phyloP scores from a whole-genome alignment of 2,329 filamentous ascomycete species.

The Diplodia scrobiculata region DNA sequence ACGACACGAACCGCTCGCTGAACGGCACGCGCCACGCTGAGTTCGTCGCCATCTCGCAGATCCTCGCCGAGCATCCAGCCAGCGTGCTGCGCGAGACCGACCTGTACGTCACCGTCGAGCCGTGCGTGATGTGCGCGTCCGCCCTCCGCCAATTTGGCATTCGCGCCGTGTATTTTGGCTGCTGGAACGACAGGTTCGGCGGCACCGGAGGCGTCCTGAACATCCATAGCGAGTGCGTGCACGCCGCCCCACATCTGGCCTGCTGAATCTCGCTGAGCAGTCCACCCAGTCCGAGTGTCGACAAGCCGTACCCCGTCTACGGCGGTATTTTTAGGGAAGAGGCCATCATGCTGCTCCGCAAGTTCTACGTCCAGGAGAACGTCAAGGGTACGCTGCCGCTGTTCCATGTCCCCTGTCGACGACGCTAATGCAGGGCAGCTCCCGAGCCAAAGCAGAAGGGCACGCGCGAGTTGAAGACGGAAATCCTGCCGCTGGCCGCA shows the following conservation, averaged over 20 bases:
- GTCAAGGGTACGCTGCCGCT: constrained; percentile 66
- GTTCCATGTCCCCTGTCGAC: neutral
- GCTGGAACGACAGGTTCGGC: constrained; percentile 94
- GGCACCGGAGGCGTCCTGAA: constrained; percentile 92
- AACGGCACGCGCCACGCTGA: constrained; percentile 92
- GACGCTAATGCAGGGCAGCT: constrained; percentile 46
- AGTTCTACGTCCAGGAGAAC: constrained; percentile 98
- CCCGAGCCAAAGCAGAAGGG: constrained; percentile 67
- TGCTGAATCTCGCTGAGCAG: constrained; percentile 32
- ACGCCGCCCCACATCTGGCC: neutral
- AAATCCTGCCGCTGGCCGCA: constrained; percentile 49
- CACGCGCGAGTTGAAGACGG: constrained; percentile 64
- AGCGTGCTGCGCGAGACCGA: constrained; percentile 71
- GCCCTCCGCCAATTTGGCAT: constrained; percentile 86
- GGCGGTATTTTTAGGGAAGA: constrained; percentile 89
- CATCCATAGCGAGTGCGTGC: constrained; percentile 68
- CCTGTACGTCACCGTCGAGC: constrained; percentile 96
- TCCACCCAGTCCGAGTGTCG: constrained; percentile 62
- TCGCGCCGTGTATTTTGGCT: constrained; percentile 89
- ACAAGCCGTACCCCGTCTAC: constrained; percentile 77
- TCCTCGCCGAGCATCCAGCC: constrained; percentile 65
- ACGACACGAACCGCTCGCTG: constrained; percentile 89
- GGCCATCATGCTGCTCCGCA: constrained; percentile 84
- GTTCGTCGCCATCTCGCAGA: constrained; percentile 77
- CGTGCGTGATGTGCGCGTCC: constrained; percentile 98